Evolutionary conservation across 2,329 filamentous ascomycete genomes (phyloP).

Genomic region (Zymoseptoria pseudotritici): DNA sequence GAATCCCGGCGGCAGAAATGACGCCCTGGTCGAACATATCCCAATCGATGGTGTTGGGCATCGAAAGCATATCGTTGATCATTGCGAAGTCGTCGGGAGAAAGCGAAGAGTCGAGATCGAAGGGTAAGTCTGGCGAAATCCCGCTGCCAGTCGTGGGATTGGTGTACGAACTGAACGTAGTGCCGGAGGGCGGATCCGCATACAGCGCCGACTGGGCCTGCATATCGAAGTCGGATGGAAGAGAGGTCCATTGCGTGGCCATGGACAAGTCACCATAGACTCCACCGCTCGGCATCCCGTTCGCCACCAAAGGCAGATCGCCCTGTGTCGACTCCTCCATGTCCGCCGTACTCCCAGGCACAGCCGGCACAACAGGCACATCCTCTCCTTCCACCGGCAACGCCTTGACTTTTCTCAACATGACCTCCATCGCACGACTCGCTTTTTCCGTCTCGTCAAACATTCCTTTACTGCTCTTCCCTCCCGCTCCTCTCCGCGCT

Average conservation of each 20-base stretch:
- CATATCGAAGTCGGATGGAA: not conserved
- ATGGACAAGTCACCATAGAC: not conserved
- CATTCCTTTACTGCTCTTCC: no score
- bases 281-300: not conserved
- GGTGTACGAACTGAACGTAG: not conserved
- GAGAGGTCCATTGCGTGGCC: not conserved
- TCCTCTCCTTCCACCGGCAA: slow-evolving; percentile 1
- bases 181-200: not conserved
- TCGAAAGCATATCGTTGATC: not conserved
- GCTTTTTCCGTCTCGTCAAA: slow-evolving; percentile 27
- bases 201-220: not conserved
- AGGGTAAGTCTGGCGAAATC: not conserved
- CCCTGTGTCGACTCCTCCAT: not conserved
- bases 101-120: not conserved
- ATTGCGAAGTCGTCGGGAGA: not conserved
- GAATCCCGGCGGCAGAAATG: not conserved
- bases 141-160: not conserved
- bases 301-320: not conserved
- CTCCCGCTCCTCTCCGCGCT: slow-evolving; percentile 1
- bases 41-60: slow-evolving; percentile 23
- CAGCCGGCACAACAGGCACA: slow-evolving; percentile 1
- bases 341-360: not conserved
- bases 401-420: slow-evolving; percentile 26
- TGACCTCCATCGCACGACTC: slow-evolving; percentile 25
- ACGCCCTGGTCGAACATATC: slow-evolving; percentile 22